Evolutionary conservation across 148 eudicot species (phyloP), one percentile per base, ranked within the genome.

Genomic region (Oxyria digyna): DNA sequence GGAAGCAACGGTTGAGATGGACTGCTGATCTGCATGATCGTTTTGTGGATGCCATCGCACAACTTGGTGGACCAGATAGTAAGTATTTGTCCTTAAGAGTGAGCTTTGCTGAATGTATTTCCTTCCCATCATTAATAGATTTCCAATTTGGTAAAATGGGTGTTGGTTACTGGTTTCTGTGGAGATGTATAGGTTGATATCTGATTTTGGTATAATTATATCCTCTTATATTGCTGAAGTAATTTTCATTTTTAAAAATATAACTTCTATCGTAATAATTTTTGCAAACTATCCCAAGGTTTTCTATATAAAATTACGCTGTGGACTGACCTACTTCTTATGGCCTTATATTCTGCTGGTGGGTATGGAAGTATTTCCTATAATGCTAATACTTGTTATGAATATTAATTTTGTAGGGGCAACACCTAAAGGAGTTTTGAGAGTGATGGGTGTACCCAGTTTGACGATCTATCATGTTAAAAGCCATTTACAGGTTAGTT

Each of bases 41-140:
- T 70, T 87, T 87, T 42, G 91, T 84, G 11, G 88, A 87, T 69
- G 88, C 88, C 42, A 87, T 87, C 73, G 71, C 88, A 18, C 91
- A 87, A 67, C 91, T 87, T 57, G 91, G 91, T 68, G 91, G 91
- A 84, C 91, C 91, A 77, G 91, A 87, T 37, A 78, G 91, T 87
- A 86, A 82, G 91, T 87, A 82, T 76, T 80, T 78, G 71, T 45
- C 76, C 13, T 50, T 49, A 49, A 73, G 24, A 49, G 21, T 49
- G 24, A 21, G 32, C 76, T 67, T 48, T 78, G 17, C 14, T 31
- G 65, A 31, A 6, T 29, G 14, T 29, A 14, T 59, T 31, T 21
- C 11, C 0, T 6, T 59, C 65, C 37, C 29, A 38, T 59, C 65
- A 29, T 29, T 59, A 29, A 59, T 31, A 38, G 9, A 6, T 31